phyloP scores from a whole-genome alignment of 2,329 filamentous ascomycete genomes.

The Mycosphaerella arachidis region DNA sequence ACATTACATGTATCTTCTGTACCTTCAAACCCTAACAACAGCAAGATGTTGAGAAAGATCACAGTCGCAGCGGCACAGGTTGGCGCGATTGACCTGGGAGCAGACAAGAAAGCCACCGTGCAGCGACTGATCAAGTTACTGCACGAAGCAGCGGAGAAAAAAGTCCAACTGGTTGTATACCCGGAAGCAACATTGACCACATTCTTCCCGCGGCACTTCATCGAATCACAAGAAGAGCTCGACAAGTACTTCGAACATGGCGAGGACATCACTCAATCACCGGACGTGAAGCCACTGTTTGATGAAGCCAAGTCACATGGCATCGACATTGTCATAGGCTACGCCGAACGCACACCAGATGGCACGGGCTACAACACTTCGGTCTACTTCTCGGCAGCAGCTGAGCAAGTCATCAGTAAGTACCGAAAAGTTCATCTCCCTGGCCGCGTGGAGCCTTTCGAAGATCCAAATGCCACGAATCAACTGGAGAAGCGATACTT shows the following conservation, averaged over 20 bases:
- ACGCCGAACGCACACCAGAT: constrained; percentile 46
- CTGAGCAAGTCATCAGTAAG: constrained; percentile 44
- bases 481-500: constrained; percentile 57
- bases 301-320: constrained; percentile 44
- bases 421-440: constrained; percentile 56
- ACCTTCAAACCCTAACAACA: neutral
- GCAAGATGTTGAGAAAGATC: constrained; percentile 38
- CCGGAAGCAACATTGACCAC: constrained; percentile 54
- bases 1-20: neutral
- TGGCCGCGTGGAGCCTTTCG: constrained; percentile 49
- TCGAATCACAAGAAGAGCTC: constrained; percentile 36
- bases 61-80: constrained; percentile 54
- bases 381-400: constrained; percentile 48
- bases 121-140: constrained; percentile 49
- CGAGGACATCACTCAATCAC: constrained; percentile 40
- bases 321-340: constrained; percentile 52
- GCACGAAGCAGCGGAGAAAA: constrained; percentile 41
- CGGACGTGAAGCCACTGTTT: constrained; percentile 48
- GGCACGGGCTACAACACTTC: constrained; percentile 49
- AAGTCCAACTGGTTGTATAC: constrained; percentile 50
- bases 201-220: constrained; percentile 52
- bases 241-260: constrained; percentile 50
- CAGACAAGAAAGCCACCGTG: constrained; percentile 43
- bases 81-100: constrained; percentile 44
- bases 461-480: constrained; percentile 46